phyloP scores from a whole-genome alignment of 257 asterid genomes.

The Coffea eugenioides region DNA sequence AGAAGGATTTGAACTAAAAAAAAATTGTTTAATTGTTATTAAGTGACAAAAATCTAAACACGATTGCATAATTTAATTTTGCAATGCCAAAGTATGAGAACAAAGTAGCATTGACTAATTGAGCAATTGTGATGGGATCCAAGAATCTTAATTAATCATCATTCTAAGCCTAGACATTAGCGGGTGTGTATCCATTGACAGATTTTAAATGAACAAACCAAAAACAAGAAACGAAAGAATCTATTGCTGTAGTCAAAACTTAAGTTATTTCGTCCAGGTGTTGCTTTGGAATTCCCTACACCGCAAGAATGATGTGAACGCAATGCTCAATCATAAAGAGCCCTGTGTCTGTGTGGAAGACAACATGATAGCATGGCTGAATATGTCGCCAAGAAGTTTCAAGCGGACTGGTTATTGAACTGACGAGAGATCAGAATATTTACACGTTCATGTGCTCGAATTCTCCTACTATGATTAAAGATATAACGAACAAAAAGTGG shows the following conservation, averaged over 20 bases:
- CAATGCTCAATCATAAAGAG: constrained; percentile 32
- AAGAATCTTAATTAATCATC: not conserved
- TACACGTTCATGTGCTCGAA: not conserved
- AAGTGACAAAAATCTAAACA: too few relatives aligned
- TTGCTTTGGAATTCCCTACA: constrained; percentile 8
- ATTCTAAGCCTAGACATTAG: not conserved
- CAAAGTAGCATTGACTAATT: too few relatives aligned
- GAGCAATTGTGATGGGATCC: not conserved
- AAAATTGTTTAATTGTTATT: too few relatives aligned
- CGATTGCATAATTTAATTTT: too few relatives aligned
- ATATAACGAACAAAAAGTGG: not conserved
- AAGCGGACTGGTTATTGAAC: constrained; percentile 1
- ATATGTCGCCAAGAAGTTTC: constrained; percentile 8
- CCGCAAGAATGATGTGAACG: constrained; percentile 22
- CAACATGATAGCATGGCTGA: constrained; percentile 38
- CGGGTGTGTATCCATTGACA: not conserved
- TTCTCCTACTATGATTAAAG: not conserved
- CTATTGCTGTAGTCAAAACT: not conserved
- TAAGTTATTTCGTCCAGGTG: not conserved
- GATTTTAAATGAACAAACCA: not conserved
- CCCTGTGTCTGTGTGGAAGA: constrained; percentile 40
- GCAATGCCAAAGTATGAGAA: too few relatives aligned
- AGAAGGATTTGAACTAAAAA: too few relatives aligned
- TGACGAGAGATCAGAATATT: constrained; percentile 1
- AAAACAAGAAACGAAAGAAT: not conserved